Base-by-base conservation (phyloP, 371 early-diverging fungal species). In the Rhizopus sp. region DNA sequence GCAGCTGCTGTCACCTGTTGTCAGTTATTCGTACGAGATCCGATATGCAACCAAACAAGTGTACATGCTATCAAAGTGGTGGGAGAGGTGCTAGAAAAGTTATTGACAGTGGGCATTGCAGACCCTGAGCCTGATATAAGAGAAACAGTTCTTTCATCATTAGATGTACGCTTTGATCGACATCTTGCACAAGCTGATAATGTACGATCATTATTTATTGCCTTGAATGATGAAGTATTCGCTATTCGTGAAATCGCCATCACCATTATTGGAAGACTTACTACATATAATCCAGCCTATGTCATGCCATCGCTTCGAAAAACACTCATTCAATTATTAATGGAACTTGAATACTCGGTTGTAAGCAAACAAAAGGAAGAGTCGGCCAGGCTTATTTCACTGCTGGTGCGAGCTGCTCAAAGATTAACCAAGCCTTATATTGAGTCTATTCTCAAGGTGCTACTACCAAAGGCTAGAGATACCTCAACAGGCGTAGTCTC, bases 221-320 rank as follows among this genome's bases (percentile, higher is more conserved):
- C 96, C 0, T 61, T 95, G 38, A 96, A 95, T 54, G 98, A 98
- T 60, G 96, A 96, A 64, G 84, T 88, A 3, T 96, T 95, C 75
- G 84, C 85, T n/a, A 91, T 94, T 54, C 86, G 95, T 9, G 88
- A 93, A 63, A 80, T 88, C 5, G 91, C 93, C 4, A 90, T 97
- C 23, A 70, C 82, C 1, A 90, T 94, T 46, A 90, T 98, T 50
- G 96, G 97, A 7, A 82, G 97, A 29, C 73, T 98, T 31, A 85
- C 93, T 2, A 72, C 84, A 1, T 88, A 87, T 57, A 97, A 97
- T 63, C 97, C 97, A 3, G 96, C 96, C 0, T 94, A 94, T 63
- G 92, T 96, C 7, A 87, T 96, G 88, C 90, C 99, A 2, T 90
- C 90, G 0, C 77, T 98, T 16, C 78, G 96, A 39, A 91, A 93